A percentile compares a stretch with the other conserved stretches of the same genome.
These are phyloP conservation scores for Xylaria sp. DNA, from an alignment of 2,329 filamentous ascomycete species.

Conservation along the genomic window DNA sequence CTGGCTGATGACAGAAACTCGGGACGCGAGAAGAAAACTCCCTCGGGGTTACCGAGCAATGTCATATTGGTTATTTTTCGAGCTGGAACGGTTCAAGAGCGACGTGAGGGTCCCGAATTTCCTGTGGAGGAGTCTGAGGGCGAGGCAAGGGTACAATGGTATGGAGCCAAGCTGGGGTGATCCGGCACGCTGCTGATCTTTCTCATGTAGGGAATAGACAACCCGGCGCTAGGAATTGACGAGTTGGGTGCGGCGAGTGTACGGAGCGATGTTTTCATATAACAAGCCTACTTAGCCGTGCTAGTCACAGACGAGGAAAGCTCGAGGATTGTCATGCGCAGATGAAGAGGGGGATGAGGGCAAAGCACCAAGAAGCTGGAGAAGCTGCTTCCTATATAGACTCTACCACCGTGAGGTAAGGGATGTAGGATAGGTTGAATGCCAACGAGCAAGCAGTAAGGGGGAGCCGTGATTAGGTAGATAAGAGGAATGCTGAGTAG, in stretches of 20 bases:
- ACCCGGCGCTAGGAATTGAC: neutral
- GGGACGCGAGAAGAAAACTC: constrained; percentile 41
- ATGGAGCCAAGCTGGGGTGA: constrained; percentile 5
- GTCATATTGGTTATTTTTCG: constrained; percentile 37
- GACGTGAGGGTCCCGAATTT: neutral
- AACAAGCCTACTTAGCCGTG: constrained; percentile 3
- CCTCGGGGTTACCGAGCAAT: constrained; percentile 34
- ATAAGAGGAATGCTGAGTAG: constrained; percentile 12
- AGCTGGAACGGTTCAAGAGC: neutral
- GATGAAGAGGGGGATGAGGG: constrained; percentile 1
- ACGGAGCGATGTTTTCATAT: neutral
- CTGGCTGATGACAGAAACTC: constrained; percentile 56
- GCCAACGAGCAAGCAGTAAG: constrained; percentile 8
- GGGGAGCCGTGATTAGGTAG: constrained; percentile 6
- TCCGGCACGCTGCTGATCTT: constrained; percentile 4
- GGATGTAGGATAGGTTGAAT: constrained; percentile 1
- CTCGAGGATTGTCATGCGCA: constrained; percentile 7
- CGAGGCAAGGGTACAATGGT: neutral
- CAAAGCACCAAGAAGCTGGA: neutral
- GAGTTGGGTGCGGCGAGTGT: neutral
- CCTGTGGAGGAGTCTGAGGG: neutral
- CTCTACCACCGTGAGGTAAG: neutral
- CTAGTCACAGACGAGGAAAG: constrained; percentile 6
- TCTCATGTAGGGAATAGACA: constrained; percentile 8
- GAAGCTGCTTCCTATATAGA: constrained; percentile 16